Conservation (phyloP, 2,329 filamentous ascomycete species). For the Ceratocystis albifundus region DNA sequence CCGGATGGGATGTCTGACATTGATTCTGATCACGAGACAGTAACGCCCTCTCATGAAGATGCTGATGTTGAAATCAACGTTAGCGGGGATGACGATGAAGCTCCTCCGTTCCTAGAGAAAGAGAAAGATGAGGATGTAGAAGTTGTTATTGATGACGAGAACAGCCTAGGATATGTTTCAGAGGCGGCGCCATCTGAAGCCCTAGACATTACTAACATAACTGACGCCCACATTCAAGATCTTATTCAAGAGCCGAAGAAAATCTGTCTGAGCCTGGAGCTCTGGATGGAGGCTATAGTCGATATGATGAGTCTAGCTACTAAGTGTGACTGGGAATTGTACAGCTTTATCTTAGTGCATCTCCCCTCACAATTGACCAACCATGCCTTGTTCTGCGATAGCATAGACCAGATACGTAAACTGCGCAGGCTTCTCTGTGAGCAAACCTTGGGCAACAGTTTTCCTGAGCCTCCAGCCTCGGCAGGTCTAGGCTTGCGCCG, state of each 20-base stretch:
- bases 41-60: conserved; percentile 6
- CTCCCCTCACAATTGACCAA: conserved; percentile 82
- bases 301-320: conserved; percentile 13
- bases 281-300: conserved; percentile 68
- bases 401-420: conserved; percentile 62
- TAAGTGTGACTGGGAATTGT: conserved; percentile 69
- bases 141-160: not conserved
- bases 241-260: conserved; percentile 24
- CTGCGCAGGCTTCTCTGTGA: conserved; percentile 69
- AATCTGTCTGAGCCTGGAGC: conserved; percentile 45
- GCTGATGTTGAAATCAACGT: conserved; percentile 19
- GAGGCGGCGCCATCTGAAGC: conserved; percentile 27
- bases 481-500: conserved; percentile 64
- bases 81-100: conserved; percentile 20
- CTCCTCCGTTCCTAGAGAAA: conserved; percentile 14
- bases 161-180: conserved; percentile 24
- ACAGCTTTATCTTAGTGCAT: conserved; percentile 80
- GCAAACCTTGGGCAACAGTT: conserved; percentile 63
- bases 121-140: conserved; percentile 11
- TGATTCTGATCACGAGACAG: conserved; percentile 21
- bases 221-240: not conserved
- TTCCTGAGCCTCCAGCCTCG: conserved; percentile 63
- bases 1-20: conserved; percentile 23
- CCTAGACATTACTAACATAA: not conserved
- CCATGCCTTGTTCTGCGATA: conserved; percentile 67